Percentiles rank a stretch among this genome's conserved stretches.
phyloP scores from a whole-genome alignment of 2,329 filamentous ascomycete species.

The Neoscytalidium dimidiatum region DNA sequence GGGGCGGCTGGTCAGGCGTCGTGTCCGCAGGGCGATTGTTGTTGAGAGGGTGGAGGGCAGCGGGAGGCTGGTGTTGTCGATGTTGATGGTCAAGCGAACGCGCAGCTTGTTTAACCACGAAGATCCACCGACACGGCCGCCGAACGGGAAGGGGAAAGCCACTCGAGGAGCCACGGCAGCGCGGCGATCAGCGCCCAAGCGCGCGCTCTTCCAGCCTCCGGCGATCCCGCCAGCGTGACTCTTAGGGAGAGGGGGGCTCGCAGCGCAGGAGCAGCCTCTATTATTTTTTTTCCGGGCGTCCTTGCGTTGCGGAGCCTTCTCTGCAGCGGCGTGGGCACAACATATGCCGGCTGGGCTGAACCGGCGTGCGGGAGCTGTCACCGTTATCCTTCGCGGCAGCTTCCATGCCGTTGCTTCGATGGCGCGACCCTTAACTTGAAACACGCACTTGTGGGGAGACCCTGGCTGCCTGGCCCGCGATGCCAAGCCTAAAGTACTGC shows the following conservation, averaged over 20 bases:
- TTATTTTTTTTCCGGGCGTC: constrained; percentile 4
- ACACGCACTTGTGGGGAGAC: constrained; percentile 11
- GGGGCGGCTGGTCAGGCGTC: background rate
- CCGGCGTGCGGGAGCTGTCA: background rate
- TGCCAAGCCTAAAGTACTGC: constrained; percentile 1
- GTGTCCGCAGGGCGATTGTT: background rate
- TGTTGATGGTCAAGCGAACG: constrained; percentile 15
- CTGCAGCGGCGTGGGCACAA: background rate
- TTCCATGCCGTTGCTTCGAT: background rate
- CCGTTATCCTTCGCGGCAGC: background rate
- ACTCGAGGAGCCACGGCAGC: constrained; percentile 9
- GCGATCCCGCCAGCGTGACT: constrained; percentile 2
- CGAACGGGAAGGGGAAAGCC: constrained; percentile 16
- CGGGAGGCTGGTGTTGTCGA: constrained; percentile 2
- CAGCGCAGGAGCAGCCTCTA: background rate
- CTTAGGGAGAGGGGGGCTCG: constrained; percentile 9
- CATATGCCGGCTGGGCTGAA: constrained; percentile 2
- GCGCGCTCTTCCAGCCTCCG: constrained; percentile 13
- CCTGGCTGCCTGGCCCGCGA: constrained; percentile 1
- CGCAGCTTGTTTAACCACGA: constrained; percentile 18
- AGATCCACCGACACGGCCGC: constrained; percentile 10
- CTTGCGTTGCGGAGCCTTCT: background rate
- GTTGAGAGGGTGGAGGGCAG: background rate
- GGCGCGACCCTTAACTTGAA: constrained; percentile 13
- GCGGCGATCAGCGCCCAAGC: constrained; percentile 15